Percentiles rank a stretch among this genome's conserved stretches.
Conservation (phyloP, 768 basidiomycete genomes). For the Gelatoporia subvermispora region DNA sequence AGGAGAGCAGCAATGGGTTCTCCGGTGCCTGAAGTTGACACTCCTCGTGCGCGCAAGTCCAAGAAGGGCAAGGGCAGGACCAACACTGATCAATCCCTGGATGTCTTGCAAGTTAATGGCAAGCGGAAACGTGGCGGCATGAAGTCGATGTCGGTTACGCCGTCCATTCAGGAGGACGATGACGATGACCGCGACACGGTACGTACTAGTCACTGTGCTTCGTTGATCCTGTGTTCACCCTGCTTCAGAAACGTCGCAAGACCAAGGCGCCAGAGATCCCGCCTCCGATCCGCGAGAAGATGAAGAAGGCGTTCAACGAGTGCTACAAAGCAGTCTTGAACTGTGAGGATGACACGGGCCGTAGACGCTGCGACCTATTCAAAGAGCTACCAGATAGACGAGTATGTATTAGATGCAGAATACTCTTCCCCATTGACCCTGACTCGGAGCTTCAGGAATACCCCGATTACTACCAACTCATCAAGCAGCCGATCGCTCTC, state of each 20-base stretch:
- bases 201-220: conserved; percentile 23
- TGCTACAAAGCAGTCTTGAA: conserved; percentile 69
- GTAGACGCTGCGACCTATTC: conserved; percentile 85
- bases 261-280: conserved; percentile 57
- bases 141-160: conserved; percentile 74
- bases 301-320: conserved; percentile 82
- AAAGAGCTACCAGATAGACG: conserved; percentile 78
- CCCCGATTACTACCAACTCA: conserved; percentile 90
- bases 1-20: conserved; percentile 16
- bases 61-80: conserved; percentile 60
- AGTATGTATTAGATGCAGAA: conserved; percentile 42
- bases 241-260: conserved; percentile 83
- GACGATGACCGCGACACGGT: conserved; percentile 72
- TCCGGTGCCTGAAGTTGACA: conserved; percentile 21
- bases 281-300: conserved; percentile 58
- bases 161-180: conserved; percentile 69
- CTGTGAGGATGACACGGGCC: conserved; percentile 67
- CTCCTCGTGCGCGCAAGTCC: conserved; percentile 43
- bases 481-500: conserved; percentile 83
- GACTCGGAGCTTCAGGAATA: conserved; percentile 53
- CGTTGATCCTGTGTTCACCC: neutral
- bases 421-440: conserved; percentile 10
- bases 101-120: conserved; percentile 38
- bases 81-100: conserved; percentile 27
- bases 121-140: conserved; percentile 74